phyloP scores from a whole-genome alignment of 176 grass and related monocot species.

The Stipa capillata region DNA sequence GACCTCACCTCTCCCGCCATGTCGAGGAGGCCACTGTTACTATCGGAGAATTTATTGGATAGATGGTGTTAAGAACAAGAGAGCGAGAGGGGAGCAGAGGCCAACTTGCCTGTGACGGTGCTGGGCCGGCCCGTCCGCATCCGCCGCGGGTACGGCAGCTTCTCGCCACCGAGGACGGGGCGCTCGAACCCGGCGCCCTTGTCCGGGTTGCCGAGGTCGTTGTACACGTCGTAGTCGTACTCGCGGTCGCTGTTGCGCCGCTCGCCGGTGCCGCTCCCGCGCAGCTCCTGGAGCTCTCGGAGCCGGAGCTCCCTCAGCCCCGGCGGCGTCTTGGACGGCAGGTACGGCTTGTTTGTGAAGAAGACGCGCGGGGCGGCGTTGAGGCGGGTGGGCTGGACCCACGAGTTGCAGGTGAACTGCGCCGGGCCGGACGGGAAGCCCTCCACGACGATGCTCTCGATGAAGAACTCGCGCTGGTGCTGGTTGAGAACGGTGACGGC shows the following conservation, averaged over 20 bases:
- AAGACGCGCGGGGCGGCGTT: slow-evolving; percentile 42
- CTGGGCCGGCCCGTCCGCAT: slow-evolving; percentile 53
- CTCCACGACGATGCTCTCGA: slow-evolving; percentile 76
- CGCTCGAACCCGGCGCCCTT: slow-evolving; percentile 56
- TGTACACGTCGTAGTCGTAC: slow-evolving; percentile 74
- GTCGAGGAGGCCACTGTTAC: slow-evolving; percentile 4
- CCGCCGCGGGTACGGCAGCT: slow-evolving; percentile 75
- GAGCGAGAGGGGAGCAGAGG: slow-evolving; percentile 1
- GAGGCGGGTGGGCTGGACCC: slow-evolving; percentile 46
- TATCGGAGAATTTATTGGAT: slow-evolving; percentile 16
- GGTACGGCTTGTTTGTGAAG: slow-evolving; percentile 86
- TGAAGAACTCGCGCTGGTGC: slow-evolving; percentile 60
- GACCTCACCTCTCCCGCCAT: slow-evolving; percentile 35
- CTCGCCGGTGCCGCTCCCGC: slow-evolving; percentile 55
- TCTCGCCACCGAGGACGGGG: slow-evolving; percentile 55
- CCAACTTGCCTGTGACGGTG: slow-evolving; percentile 49
- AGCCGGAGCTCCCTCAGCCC: slow-evolving; percentile 59
- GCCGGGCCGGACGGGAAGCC: slow-evolving; percentile 46
- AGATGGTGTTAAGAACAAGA: not conserved
- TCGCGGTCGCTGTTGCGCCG: slow-evolving; percentile 45
- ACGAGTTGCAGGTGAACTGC: slow-evolving; percentile 79
- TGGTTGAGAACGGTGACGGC: slow-evolving; percentile 60
- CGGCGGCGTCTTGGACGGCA: slow-evolving; percentile 71
- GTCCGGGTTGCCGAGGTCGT: slow-evolving; percentile 83
- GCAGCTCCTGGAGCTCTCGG: slow-evolving; percentile 43